phyloP scores from a whole-genome alignment of 768 basidiomycete genomes.

The Tubosaeta sp. region DNA sequence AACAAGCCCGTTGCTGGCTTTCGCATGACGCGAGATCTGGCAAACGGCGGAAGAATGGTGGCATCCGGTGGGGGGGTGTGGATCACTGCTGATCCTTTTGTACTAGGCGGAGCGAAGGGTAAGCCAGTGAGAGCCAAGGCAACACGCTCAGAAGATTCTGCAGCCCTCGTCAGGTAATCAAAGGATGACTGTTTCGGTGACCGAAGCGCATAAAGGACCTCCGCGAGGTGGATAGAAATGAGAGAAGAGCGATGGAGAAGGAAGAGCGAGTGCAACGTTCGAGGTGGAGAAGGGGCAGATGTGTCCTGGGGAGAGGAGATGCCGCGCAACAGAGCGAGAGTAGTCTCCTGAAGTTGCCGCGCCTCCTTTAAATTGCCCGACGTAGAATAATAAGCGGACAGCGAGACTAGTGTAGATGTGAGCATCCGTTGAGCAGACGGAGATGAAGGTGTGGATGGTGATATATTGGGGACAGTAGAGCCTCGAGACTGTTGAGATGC shows the following conservation, averaged over 20 bases:
- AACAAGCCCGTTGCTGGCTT: constrained; percentile 55
- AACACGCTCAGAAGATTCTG: constrained; percentile 64
- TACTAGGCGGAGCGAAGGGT: constrained; percentile 32
- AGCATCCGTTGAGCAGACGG: constrained; percentile 63
- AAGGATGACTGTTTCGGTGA: constrained; percentile 44
- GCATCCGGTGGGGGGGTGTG: constrained; percentile 37
- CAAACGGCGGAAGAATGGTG: constrained; percentile 42
- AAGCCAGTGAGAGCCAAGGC: constrained; percentile 48
- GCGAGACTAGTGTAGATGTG: constrained; percentile 58
- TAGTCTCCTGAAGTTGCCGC: constrained; percentile 49
- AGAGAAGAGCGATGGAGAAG: constrained; percentile 73
- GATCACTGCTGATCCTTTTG: constrained; percentile 31
- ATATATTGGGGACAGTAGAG: constrained; percentile 26
- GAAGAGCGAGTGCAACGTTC: constrained; percentile 60
- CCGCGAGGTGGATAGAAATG: constrained; percentile 67
- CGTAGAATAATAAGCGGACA: constrained; percentile 66
- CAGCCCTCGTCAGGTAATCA: constrained; percentile 55
- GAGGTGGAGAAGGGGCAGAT: constrained; percentile 46
- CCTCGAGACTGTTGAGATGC: constrained; percentile 25
- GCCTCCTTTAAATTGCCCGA: constrained; percentile 54
- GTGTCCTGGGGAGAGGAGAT: constrained; percentile 45
- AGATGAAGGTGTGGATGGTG: constrained; percentile 44
- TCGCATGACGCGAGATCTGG: constrained; percentile 46
- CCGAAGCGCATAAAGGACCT: constrained; percentile 55
- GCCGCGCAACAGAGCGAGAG: constrained; percentile 52